Evolutionary conservation across 225 moss, liverwort and hornwort genomes (phyloP).

Genomic region (Sphagnum contortum): DNA sequence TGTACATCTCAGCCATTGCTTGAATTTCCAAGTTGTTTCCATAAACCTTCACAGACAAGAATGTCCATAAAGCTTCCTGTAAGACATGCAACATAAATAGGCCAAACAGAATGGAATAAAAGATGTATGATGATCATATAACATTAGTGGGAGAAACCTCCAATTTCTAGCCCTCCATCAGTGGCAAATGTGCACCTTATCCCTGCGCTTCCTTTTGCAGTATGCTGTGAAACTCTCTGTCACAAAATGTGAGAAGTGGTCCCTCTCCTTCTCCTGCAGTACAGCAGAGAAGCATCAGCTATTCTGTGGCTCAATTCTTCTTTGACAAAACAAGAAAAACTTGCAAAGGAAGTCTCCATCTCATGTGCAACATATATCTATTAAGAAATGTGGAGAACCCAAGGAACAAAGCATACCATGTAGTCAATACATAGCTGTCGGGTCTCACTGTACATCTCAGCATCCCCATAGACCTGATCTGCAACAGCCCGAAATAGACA

Average conservation of each 20-base stretch:
- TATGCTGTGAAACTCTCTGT: constrained; percentile 63
- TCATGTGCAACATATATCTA: too few species aligned
- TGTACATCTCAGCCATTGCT: constrained; percentile 99
- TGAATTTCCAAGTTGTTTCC: constrained; percentile 99
- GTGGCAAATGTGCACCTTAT: too few species aligned
- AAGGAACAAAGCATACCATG: constrained; percentile 41
- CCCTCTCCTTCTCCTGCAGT: constrained; percentile 27
- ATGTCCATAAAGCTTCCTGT: too few species aligned
- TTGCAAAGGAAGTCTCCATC: too few species aligned
- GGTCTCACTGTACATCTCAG: constrained; percentile 96
- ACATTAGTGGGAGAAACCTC: neutral
- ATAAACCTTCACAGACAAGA: constrained; percentile 45
- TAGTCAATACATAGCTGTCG: constrained; percentile 99
- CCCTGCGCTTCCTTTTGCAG: constrained; percentile 50
- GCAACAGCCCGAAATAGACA: constrained; percentile 93
- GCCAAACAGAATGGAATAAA: too few species aligned
- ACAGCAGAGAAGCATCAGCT: too few species aligned
- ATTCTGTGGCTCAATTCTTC: too few species aligned
- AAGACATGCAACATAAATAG: too few species aligned
- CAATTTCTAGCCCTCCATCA: too few species aligned
- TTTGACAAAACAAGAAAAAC: too few species aligned
- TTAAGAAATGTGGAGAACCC: too few species aligned
- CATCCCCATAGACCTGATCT: constrained; percentile 93
- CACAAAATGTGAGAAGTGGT: constrained; percentile 58
- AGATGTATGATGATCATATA: too few species aligned